Conservation (phyloP, 2,329 filamentous ascomycete genomes). For the Fusarium papillatum region DNA sequence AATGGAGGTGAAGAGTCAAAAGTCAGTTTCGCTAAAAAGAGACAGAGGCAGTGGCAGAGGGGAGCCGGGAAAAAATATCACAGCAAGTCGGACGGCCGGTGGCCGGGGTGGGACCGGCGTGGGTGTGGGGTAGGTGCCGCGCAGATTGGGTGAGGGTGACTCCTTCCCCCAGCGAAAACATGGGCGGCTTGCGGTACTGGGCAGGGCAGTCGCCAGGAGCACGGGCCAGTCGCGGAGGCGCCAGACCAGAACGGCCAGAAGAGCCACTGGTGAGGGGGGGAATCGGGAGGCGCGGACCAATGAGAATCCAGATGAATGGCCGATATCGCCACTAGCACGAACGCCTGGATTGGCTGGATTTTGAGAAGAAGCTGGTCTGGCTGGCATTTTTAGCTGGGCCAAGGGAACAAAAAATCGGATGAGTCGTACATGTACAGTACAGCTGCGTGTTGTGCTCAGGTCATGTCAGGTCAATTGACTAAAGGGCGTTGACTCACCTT, state of each 20-base stretch:
- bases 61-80: constrained; percentile 37
- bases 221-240: constrained; percentile 28
- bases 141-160: constrained; percentile 24
- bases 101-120: constrained; percentile 35
- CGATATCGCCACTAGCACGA: constrained; percentile 43
- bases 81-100: constrained; percentile 37
- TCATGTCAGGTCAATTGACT: constrained; percentile 2
- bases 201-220: constrained; percentile 7
- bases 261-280: constrained; percentile 16
- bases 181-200: constrained; percentile 8
- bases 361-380: constrained; percentile 5
- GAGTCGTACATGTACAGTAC: constrained; percentile 6
- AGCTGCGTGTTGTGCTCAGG: background rate
- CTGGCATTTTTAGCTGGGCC: constrained; percentile 20
- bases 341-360: constrained; percentile 33
- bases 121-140: constrained; percentile 36
- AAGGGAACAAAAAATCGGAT: constrained; percentile 24
- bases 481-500: background rate
- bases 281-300: constrained; percentile 24
- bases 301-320: constrained; percentile 28
- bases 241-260: constrained; percentile 17
- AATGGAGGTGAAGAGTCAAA: constrained; percentile 17
- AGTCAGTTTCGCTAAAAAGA: constrained; percentile 23
- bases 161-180: constrained; percentile 24
- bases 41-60: constrained; percentile 20